These are phyloP conservation scores for Jatropha multifida DNA, from an alignment of 441 rosid species.

Conservation along the genomic window DNA sequence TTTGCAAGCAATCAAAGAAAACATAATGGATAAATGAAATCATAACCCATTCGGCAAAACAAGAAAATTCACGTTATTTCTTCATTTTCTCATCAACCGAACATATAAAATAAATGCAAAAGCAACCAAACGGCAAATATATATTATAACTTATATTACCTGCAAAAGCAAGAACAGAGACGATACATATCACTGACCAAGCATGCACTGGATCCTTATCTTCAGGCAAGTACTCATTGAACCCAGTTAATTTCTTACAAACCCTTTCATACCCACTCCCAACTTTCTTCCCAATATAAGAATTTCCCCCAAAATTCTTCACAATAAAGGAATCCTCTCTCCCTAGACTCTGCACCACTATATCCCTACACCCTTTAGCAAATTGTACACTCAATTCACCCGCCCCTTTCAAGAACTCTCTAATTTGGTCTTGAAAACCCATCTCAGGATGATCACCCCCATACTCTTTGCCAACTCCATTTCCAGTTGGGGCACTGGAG, in stretches of 20 bases:
- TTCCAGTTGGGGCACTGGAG: neutral
- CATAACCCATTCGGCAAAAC: neutral
- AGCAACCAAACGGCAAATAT: neutral
- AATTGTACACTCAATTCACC: conserved; percentile 71
- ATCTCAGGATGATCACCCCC: conserved; percentile 4
- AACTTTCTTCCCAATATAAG: conserved; percentile 26
- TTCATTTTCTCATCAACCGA: neutral
- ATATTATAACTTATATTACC: conserved; percentile 33
- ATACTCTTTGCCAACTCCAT: conserved; percentile 14
- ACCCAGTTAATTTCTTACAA: conserved; percentile 54
- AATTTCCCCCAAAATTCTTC: conserved; percentile 56
- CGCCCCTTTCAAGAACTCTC: conserved; percentile 30
- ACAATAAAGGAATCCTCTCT: conserved; percentile 70
- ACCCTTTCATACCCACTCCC: conserved; percentile 34
- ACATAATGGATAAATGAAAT: neutral
- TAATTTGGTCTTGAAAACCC: conserved; percentile 28
- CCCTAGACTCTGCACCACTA: conserved; percentile 60
- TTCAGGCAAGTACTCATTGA: conserved; percentile 86
- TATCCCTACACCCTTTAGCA: conserved; percentile 71
- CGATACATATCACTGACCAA: conserved; percentile 74
- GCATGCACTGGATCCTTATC: conserved; percentile 84
- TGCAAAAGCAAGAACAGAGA: conserved; percentile 62
- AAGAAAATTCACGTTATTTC: neutral
- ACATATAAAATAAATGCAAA: neutral
- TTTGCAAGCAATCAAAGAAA: neutral